Percentiles rank a stretch among this genome's conserved stretches.
Evolutionary conservation across 78 protist genomes (phyloP).

Genomic region (Dictyostelium intermedium): DNA sequence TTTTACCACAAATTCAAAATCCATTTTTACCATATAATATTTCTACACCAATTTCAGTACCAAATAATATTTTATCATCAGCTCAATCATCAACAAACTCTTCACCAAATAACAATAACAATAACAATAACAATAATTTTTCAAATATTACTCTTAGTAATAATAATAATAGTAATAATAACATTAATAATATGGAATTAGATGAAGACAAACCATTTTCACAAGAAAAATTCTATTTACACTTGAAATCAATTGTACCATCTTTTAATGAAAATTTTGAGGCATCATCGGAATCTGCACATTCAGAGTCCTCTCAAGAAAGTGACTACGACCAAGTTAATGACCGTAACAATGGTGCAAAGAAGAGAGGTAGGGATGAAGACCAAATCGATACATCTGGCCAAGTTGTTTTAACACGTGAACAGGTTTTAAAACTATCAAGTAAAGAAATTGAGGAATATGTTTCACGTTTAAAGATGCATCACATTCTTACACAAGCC

Average conservation of each 20-base stretch:
- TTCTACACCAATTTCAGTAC: background rate
- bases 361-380: constrained; percentile 17
- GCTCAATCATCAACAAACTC: background rate
- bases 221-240: background rate
- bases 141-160: background rate
- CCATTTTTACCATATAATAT: background rate
- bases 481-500: constrained; percentile 28
- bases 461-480: constrained; percentile 20
- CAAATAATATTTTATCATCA: background rate
- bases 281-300: background rate
- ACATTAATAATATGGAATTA: background rate
- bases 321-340: background rate
- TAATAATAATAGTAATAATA: background rate
- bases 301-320: constrained; percentile 43
- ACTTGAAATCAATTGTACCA: constrained; percentile 51
- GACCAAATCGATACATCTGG: constrained; percentile 54
- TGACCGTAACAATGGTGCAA: background rate
- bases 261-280: background rate
- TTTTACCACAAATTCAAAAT: background rate
- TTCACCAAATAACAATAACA: background rate
- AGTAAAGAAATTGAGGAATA: constrained; percentile 75
- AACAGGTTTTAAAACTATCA: constrained; percentile 48
- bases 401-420: constrained; percentile 13
- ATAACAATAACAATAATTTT: background rate
- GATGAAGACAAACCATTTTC: constrained; percentile 43